Evolutionary conservation across 768 basidiomycete genomes (phyloP).

Genomic region (Leccinum truebloodii): DNA sequence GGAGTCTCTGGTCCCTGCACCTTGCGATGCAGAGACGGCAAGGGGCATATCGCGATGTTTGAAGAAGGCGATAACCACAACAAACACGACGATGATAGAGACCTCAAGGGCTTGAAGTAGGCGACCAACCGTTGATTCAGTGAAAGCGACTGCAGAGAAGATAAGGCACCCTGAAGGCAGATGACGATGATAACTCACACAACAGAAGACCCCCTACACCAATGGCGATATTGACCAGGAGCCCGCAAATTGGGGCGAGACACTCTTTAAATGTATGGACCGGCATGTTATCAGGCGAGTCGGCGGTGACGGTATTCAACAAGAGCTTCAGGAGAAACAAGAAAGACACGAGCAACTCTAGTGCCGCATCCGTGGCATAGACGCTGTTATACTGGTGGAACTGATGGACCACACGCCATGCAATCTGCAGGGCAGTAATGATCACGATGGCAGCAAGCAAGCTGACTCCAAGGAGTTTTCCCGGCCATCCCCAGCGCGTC

Average conservation of each 20-base stretch:
- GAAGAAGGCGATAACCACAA: conserved; percentile 49
- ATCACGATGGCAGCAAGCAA: conserved; percentile 46
- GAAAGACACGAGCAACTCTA: conserved; percentile 59
- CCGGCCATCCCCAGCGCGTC: conserved; percentile 61
- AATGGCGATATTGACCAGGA: conserved; percentile 52
- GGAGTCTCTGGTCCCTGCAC: neutral
- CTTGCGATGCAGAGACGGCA: neutral
- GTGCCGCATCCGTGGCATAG: conserved; percentile 57
- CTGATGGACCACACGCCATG: conserved; percentile 54
- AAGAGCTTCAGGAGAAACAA: conserved; percentile 64
- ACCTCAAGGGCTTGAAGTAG: conserved; percentile 63
- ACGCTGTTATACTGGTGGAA: conserved; percentile 43
- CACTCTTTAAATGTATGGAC: conserved; percentile 49
- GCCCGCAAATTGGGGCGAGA: conserved; percentile 48
- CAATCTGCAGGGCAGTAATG: conserved; percentile 57
- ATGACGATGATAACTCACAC: conserved; percentile 47
- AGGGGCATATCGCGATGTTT: conserved; percentile 16
- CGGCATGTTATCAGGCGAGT: conserved; percentile 39
- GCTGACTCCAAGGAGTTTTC: conserved; percentile 51
- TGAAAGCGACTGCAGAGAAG: conserved; percentile 54
- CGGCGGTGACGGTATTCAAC: conserved; percentile 49
- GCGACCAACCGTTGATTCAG: conserved; percentile 69
- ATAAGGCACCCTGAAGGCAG: conserved; percentile 12
- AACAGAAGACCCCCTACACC: conserved; percentile 55
- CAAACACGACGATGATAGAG: conserved; percentile 61